These are phyloP conservation scores for Citrullus amarus DNA, from an alignment of 306 rosid genomes.

Conservation along the genomic window DNA sequence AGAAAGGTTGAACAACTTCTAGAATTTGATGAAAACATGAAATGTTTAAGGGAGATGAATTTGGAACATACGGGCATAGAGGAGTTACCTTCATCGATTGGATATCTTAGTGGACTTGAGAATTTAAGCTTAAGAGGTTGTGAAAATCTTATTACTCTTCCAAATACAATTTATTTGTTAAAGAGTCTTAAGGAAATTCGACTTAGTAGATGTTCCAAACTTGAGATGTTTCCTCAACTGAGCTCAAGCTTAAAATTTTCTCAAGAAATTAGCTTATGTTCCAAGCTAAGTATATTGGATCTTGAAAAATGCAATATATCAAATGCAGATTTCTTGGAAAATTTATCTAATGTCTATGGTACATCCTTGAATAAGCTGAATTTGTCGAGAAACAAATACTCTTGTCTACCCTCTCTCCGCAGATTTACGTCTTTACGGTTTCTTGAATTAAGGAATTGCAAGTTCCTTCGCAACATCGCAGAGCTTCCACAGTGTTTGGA, in stretches of 20 bases:
- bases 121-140: neutral
- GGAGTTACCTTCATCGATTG: neutral
- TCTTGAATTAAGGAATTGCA: neutral
- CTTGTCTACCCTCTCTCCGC: neutral
- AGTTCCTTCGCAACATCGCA: neutral
- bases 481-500: neutral
- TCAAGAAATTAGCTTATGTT: no score
- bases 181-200: neutral
- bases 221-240: neutral
- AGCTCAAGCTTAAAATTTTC: no score
- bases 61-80: neutral
- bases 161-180: neutral
- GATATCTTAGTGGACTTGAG: neutral
- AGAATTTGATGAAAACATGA: neutral
- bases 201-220: neutral
- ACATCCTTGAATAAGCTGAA: neutral
- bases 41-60: neutral
- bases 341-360: neutral
- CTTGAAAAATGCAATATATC: neutral
- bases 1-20: neutral
- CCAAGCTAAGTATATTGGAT: neutral
- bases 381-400: neutral
- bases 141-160: neutral
- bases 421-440: neutral
- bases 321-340: neutral